Evolutionary conservation across 108 stramenopile species (phyloP).

Genomic region (Aureococcus anophagefferens): DNA sequence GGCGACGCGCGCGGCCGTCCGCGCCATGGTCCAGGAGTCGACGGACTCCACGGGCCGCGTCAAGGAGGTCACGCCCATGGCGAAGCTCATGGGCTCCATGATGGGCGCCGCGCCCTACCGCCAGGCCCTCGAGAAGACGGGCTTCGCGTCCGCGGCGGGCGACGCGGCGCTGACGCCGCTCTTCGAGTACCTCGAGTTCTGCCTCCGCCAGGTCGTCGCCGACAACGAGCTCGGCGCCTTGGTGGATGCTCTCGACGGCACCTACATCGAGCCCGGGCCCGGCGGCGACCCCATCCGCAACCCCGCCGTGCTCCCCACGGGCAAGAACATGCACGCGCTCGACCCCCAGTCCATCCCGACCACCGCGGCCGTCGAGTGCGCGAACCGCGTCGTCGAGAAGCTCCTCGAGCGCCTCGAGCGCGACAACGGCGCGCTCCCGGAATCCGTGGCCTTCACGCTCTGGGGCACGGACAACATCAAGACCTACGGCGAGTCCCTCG

Average conservation of each 20-base stretch:
- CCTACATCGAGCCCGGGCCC: constrained; percentile 87
- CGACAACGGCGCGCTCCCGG: constrained; percentile 81
- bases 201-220: constrained; percentile 91
- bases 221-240: constrained; percentile 89
- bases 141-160: constrained; percentile 70
- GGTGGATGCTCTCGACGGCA: constrained; percentile 79
- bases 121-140: constrained; percentile 69
- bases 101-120: constrained; percentile 74
- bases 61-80: constrained; percentile 79
- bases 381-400: constrained; percentile 68
- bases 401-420: constrained; percentile 74
- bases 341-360: constrained; percentile 94
- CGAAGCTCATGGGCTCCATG: constrained; percentile 50
- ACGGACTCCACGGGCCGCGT: constrained; percentile 83
- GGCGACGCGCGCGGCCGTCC: constrained; percentile 74
- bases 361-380: constrained; percentile 79
- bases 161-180: constrained; percentile 60
- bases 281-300: constrained; percentile 96
- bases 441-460: constrained; percentile 86
- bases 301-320: constrained; percentile 88
- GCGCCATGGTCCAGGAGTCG: constrained; percentile 72
- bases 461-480: constrained; percentile 99
- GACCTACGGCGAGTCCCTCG: constrained; percentile 90
- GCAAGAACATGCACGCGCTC: constrained; percentile 89
- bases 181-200: constrained; percentile 85